Conservation (phyloP, 768 basidiomycete genomes). For the Serendipita indica region DNA sequence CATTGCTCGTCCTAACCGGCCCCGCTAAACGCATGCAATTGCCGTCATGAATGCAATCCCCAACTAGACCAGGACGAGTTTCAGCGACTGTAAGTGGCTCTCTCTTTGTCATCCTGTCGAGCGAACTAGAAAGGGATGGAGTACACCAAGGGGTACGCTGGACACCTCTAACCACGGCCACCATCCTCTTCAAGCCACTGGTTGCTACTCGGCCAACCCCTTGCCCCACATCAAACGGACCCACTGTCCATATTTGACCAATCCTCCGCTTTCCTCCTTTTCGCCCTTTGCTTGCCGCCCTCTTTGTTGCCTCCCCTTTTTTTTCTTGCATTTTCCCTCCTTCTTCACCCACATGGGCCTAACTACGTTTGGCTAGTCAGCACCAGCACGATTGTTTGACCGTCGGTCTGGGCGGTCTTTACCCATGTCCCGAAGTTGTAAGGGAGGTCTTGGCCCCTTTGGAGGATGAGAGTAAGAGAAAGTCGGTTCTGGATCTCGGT, state of each 20-base stretch:
- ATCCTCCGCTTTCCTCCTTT: not conserved
- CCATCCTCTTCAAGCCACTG: not conserved
- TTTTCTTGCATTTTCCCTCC: not conserved
- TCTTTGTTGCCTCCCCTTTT: not conserved
- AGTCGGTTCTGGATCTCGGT: conserved; percentile 2
- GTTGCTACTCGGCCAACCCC: not conserved
- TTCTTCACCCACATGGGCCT: not conserved
- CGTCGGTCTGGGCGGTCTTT: conserved; percentile 1
- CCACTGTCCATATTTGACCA: too few relatives aligned
- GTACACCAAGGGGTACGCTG: not conserved
- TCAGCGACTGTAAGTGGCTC: not conserved
- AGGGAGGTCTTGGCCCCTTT: not conserved
- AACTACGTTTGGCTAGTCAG: not conserved
- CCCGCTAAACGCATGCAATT: too few relatives aligned
- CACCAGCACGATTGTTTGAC: not conserved
- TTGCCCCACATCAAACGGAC: not conserved
- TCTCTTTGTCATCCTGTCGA: not conserved
- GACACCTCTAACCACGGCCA: not conserved
- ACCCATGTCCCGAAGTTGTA: conserved; percentile 2
- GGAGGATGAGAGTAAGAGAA: not conserved
- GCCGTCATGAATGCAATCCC: not conserved
- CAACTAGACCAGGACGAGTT: not conserved
- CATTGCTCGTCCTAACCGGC: too few relatives aligned
- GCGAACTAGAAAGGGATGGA: too few relatives aligned
- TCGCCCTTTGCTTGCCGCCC: not conserved